A percentile compares a stretch with the other conserved stretches of the same genome.
These are phyloP conservation scores for Claviceps pusilla DNA, from an alignment of 2,329 filamentous ascomycete species.

Conservation along the genomic window DNA sequence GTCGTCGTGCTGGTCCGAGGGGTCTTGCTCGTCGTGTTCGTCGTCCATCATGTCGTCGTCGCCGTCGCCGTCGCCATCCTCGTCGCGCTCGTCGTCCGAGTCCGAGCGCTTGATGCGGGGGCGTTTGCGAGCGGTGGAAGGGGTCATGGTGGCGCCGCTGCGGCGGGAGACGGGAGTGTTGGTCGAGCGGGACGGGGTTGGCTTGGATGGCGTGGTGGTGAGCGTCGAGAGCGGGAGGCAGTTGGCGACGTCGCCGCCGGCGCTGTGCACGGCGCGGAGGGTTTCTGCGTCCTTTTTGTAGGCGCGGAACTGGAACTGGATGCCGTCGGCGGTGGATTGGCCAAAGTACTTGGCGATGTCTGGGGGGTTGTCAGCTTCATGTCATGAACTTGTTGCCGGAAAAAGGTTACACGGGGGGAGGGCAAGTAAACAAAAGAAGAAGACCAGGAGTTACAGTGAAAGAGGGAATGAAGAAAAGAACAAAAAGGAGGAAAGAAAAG, in stretches of 20 bases:
- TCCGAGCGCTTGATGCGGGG: conserved; percentile 13
- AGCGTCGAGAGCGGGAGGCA: conserved; percentile 19
- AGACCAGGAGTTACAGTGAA: background rate
- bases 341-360: conserved; percentile 47
- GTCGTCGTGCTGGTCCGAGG: background rate
- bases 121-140: conserved; percentile 14
- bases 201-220: conserved; percentile 17
- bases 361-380: conserved; percentile 12
- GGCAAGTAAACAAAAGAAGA: background rate
- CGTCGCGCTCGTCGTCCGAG: conserved; percentile 14
- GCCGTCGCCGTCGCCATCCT: conserved; percentile 18
- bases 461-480: background rate
- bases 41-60: conserved; percentile 9
- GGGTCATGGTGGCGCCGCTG: conserved; percentile 1
- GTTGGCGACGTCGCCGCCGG: conserved; percentile 30
- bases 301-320: conserved; percentile 44
- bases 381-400: too few species aligned
- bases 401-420: background rate
- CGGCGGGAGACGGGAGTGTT: background rate
- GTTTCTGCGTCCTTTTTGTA: conserved; percentile 39
- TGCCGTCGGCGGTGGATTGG: conserved; percentile 40
- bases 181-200: conserved; percentile 4
- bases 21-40: conserved; percentile 11
- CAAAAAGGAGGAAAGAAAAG: background rate
- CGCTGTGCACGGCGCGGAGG: conserved; percentile 28